A percentile compares a stretch with the other conserved stretches of the same genome.
Evolutionary conservation across 768 basidiomycete genomes (phyloP).

Genomic region (Lyophyllum atratum): DNA sequence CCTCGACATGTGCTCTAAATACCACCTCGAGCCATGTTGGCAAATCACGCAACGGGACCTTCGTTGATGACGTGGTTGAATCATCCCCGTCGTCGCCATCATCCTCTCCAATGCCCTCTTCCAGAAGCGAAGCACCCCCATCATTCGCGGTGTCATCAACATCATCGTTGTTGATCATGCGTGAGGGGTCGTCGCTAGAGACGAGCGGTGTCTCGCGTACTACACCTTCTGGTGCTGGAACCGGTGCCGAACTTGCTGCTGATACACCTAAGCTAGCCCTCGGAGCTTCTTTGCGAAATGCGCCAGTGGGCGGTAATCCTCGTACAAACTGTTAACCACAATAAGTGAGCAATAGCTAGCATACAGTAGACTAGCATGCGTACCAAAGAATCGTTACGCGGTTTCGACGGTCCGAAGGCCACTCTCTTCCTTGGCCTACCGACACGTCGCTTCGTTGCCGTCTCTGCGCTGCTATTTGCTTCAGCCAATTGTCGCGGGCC

Average conservation of each 20-base stretch:
- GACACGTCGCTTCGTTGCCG: not conserved
- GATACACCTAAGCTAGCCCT: not conserved
- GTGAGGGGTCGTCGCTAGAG: not conserved
- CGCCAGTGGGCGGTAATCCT: not conserved
- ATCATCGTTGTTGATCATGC: not conserved
- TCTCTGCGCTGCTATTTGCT: not conserved
- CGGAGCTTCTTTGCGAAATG: not conserved
- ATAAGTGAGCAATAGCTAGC: not conserved
- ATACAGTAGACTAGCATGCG: not conserved
- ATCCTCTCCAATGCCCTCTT: slow-evolving; percentile 4
- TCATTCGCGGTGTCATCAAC: not conserved
- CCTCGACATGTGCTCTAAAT: not conserved
- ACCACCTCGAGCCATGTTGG: not conserved
- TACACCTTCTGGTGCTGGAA: not conserved
- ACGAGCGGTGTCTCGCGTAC: not conserved
- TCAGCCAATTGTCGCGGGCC: not conserved
- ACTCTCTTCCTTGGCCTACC: not conserved
- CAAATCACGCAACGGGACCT: not conserved
- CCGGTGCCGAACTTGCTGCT: not conserved
- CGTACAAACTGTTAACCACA: not conserved
- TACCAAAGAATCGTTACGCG: not conserved
- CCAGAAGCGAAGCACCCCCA: not conserved
- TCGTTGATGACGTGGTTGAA: not conserved
- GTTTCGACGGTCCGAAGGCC: not conserved
- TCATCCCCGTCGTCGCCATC: not conserved